Evolutionary conservation across 2,329 filamentous ascomycete species (phyloP), one percentile per base, ranked within the genome.

Genomic region (Colletotrichum sansevieriae): DNA sequence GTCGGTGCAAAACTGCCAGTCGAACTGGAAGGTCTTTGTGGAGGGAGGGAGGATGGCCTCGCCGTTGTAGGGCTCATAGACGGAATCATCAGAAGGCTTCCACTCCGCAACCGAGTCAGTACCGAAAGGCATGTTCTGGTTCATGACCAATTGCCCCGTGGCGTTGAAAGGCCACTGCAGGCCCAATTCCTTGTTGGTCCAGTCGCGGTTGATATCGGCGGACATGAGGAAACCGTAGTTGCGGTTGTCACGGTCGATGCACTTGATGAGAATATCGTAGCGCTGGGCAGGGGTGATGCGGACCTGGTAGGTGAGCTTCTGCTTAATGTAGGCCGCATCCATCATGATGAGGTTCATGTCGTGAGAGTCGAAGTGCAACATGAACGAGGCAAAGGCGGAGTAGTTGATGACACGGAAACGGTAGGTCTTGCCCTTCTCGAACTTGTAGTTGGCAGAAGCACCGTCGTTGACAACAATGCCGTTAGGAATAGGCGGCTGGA

Each of bases 11-110:
- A 91, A 91, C 55, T 78, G 74, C 65, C 89, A 85, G 74, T 82
- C 79, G 4, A 92, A 82, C 20, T 82, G 82, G 71, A 92, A 83
- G 15, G 84, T 83, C 73, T 86, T 82, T 74, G 87, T 83, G 2
- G 89, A 85, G 0, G 85, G 77, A 9, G 83, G 81, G n/a, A 84
- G 82, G 2, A 87, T 79, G 1, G 80, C 75, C 64, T 83, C 76
- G 6, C 82, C 81, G 72, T 91, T 87, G 49, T 84, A 78, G 0
- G 91, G 87, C 18, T 86, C 79, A 10, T 93, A 84, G 1, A 78
- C 79, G 37, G 87, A 83, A 71, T 93, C 91, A 73, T 94, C 89
- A 65, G 87, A 85, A 1, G 90, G 89, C 46, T 86, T 67, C 72
- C 78, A 83, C 18, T 71, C 67, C 15, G 75, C 54, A 18, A 83